phyloP scores from a whole-genome alignment of 176 grass and related monocot species.

The Raddia guianensis region DNA sequence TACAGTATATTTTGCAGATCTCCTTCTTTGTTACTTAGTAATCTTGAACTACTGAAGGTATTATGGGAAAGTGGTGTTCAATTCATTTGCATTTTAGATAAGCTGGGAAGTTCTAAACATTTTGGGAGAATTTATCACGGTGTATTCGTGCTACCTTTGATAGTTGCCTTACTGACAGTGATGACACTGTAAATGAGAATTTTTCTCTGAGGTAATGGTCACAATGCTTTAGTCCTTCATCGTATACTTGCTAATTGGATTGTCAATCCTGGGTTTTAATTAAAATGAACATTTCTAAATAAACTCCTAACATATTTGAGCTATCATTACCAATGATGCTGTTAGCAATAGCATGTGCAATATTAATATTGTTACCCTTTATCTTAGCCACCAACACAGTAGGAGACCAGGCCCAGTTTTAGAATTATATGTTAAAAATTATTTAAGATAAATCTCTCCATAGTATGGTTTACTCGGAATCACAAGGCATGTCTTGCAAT shows the following conservation, averaged over 20 bases:
- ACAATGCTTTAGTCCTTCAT: slow-evolving; percentile 6
- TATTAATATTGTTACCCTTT: slow-evolving; percentile 1
- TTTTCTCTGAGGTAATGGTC: slow-evolving; percentile 53
- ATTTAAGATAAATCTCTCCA: neutral
- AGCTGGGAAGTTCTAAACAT: slow-evolving; percentile 63
- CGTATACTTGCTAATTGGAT: neutral
- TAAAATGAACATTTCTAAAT: neutral
- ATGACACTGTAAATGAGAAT: slow-evolving; percentile 36
- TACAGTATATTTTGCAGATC: slow-evolving; percentile 41
- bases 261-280: neutral
- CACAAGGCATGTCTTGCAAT: slow-evolving; percentile 33
- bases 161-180: slow-evolving; percentile 36
- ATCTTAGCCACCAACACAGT: neutral
- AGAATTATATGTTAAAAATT: slow-evolving; percentile 14
- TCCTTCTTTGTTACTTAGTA: slow-evolving; percentile 64
- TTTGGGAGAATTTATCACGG: slow-evolving; percentile 74
- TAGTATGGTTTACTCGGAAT: neutral
- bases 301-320: too few relatives aligned
- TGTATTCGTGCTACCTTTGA: slow-evolving; percentile 54
- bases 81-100: slow-evolving; percentile 67
- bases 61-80: slow-evolving; percentile 85
- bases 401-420: neutral
- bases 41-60: slow-evolving; percentile 74
- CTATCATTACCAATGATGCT: neutral
- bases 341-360: neutral